A percentile compares a stretch with the other conserved stretches of the same genome.
Evolutionary conservation across 2,329 filamentous ascomycete species (phyloP).

Genomic region (Fusarium coicis): DNA sequence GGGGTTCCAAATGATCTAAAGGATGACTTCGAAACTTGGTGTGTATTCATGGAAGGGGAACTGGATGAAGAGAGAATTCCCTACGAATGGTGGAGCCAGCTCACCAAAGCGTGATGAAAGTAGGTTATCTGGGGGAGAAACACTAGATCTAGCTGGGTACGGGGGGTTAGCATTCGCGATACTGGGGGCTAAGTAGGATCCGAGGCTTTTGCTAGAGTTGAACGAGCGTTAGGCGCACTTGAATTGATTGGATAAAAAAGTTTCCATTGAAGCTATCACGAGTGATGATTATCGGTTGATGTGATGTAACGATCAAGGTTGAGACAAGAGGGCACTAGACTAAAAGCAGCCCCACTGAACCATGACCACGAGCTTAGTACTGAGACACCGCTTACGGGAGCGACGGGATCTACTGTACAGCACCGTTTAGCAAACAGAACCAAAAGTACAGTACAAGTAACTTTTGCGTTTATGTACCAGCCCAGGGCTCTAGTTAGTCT

Average conservation of each 20-base stretch:
- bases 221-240: background rate
- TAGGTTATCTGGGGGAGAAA: background rate
- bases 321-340: background rate
- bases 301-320: background rate
- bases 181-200: too few relatives aligned
- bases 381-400: background rate
- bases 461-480: background rate
- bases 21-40: background rate
- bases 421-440: background rate
- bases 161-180: background rate
- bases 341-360: background rate
- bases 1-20: background rate
- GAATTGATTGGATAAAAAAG: background rate
- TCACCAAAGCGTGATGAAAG: background rate
- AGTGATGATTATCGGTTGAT: background rate
- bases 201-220: too few relatives aligned
- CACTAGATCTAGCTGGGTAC: background rate
- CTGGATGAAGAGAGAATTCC: background rate
- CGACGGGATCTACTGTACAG: slow-evolving; percentile 11
- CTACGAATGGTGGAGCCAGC: background rate
- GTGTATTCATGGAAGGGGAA: background rate
- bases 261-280: background rate
- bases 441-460: background rate
- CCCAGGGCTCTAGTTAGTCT: background rate
- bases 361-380: background rate